phyloP scores from a whole-genome alignment of 176 grass and related monocot genomes.

The Musa acuminata region DNA sequence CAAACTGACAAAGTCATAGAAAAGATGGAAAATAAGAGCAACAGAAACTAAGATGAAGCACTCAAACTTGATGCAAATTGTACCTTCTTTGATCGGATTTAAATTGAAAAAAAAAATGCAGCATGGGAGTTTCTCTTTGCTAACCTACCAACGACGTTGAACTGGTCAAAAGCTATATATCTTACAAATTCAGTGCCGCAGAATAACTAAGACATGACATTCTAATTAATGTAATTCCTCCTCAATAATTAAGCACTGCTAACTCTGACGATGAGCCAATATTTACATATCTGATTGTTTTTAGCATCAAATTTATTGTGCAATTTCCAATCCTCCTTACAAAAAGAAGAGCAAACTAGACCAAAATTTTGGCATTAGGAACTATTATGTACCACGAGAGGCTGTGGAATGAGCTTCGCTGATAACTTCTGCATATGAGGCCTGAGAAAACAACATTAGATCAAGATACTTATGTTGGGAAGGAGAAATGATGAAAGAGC shows the following conservation, averaged over 20 bases:
- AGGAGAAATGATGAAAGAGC: background rate
- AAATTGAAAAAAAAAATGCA: no score
- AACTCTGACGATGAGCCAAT: background rate
- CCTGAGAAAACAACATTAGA: conserved; percentile 23
- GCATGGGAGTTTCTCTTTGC: background rate
- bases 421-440: conserved; percentile 44
- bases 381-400: conserved; percentile 37
- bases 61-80: background rate
- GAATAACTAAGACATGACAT: background rate
- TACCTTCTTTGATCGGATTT: background rate
- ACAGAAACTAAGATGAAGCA: background rate
- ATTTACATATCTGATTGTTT: background rate
- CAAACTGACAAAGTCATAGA: conserved; percentile 18
- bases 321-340: background rate
- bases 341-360: background rate
- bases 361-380: background rate
- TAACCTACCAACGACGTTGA: background rate
- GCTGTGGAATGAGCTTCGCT: conserved; percentile 43
- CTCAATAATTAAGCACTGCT: background rate
- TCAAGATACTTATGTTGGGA: conserved; percentile 11
- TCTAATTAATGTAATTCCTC: background rate
- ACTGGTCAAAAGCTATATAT: background rate
- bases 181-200: background rate
- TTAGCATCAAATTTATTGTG: background rate
- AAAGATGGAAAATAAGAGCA: background rate